Evolutionary conservation across 2,329 filamentous ascomycete species (phyloP).

Genomic region (Hypoxylon sp.): DNA sequence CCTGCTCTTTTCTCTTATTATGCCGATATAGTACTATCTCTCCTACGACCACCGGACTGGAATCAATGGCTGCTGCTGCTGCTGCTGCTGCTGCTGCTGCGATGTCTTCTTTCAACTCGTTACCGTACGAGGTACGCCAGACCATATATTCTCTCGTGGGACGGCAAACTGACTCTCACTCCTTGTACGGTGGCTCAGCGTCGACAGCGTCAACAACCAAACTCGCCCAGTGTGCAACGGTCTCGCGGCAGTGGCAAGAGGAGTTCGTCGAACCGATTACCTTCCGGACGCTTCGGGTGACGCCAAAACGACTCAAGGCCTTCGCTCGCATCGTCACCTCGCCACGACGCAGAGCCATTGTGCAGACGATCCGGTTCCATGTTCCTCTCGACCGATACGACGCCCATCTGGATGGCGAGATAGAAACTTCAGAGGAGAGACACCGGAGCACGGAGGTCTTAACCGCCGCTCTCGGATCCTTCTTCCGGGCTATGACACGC

Average conservation of each 20-base stretch:
- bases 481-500: slow-evolving; percentile 26
- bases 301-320: slow-evolving; percentile 22
- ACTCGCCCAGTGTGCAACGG: slow-evolving; percentile 27
- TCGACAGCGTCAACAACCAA: too few relatives aligned
- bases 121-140: slow-evolving; percentile 35
- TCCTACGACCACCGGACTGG: background rate
- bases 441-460: slow-evolving; percentile 26
- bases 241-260: slow-evolving; percentile 31
- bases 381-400: slow-evolving; percentile 29
- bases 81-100: slow-evolving; percentile 8
- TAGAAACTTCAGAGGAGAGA: slow-evolving; percentile 24
- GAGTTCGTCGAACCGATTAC: slow-evolving; percentile 28
- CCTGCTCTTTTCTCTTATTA: background rate
- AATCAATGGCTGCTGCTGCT: background rate
- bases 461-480: slow-evolving; percentile 17
- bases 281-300: slow-evolving; percentile 27
- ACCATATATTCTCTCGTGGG: slow-evolving; percentile 27
- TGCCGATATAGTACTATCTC: background rate
- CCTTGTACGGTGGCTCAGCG: slow-evolving; percentile 6
- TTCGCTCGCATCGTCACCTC: slow-evolving; percentile 25
- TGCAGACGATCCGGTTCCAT: slow-evolving; percentile 30
- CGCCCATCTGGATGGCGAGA: slow-evolving; percentile 17
- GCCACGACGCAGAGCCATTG: slow-evolving; percentile 24
- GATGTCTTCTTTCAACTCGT: slow-evolving; percentile 25
- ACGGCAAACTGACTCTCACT: slow-evolving; percentile 25